phyloP scores from a whole-genome alignment of 768 basidiomycete species.

The Boletus insuetus region DNA sequence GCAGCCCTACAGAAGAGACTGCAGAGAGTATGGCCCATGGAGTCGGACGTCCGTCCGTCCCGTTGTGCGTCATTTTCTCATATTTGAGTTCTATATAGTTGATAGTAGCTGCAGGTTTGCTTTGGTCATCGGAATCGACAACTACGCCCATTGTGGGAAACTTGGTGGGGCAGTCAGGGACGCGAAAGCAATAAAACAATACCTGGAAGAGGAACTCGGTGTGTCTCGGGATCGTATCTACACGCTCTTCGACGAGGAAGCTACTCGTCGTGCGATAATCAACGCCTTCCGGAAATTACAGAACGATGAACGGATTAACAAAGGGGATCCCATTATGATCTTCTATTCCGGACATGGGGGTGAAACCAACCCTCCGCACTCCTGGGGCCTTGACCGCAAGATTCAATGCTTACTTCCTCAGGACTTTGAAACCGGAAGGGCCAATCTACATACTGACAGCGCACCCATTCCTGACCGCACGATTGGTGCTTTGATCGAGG shows the following conservation, averaged over 20 bases:
- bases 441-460: too few relatives aligned
- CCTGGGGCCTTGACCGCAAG: not conserved
- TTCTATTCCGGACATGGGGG: constrained; percentile 48
- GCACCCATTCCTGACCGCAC: constrained; percentile 44
- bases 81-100: too few relatives aligned
- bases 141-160: constrained; percentile 28
- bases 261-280: constrained; percentile 38
- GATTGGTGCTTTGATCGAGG: constrained; percentile 36
- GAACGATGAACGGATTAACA: constrained; percentile 22
- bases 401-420: constrained; percentile 31
- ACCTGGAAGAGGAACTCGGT: constrained; percentile 27
- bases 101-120: constrained; percentile 26
- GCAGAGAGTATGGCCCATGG: not conserved
- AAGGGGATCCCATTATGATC: constrained; percentile 39
- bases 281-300: constrained; percentile 23
- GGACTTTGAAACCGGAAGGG: constrained; percentile 12
- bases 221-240: constrained; percentile 35
- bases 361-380: constrained; percentile 31
- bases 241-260: constrained; percentile 36
- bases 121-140: constrained; percentile 44
- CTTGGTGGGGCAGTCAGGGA: constrained; percentile 32
- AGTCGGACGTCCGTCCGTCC: not conserved
- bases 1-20: too few relatives aligned
- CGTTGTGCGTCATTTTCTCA: not conserved
- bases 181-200: constrained; percentile 37